Evolutionary conservation across 306 rosid species (phyloP).

Genomic region (Oemleria cerasiformis): DNA sequence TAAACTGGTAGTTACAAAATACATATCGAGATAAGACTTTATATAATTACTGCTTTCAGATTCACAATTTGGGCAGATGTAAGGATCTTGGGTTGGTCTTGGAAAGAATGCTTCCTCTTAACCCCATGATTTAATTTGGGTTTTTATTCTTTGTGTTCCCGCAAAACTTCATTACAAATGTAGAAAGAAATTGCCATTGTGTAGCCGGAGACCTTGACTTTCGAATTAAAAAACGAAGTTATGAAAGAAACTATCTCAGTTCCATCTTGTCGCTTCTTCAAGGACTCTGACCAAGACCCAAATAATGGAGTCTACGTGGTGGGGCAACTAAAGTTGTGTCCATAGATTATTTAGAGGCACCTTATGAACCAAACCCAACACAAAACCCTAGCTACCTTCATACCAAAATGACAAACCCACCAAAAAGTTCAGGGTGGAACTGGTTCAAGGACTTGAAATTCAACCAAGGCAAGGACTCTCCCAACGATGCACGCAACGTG

Average conservation of each 20-base stretch:
- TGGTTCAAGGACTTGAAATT: constrained; percentile 24
- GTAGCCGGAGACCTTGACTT: too few species aligned
- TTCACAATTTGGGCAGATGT: too few species aligned
- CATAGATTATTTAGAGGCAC: neutral
- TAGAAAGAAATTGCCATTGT: too few species aligned
- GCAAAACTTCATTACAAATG: too few species aligned
- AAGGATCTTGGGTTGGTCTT: too few species aligned
- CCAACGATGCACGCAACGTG: constrained; percentile 21
- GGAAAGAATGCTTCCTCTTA: too few species aligned
- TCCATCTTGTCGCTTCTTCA: neutral
- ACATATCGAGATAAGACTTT: too few species aligned
- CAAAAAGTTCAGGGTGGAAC: neutral
- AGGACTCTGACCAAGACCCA: neutral
- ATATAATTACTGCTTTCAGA: too few species aligned
- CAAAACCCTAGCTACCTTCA: neutral
- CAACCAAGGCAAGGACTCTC: constrained; percentile 2
- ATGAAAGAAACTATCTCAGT: neutral
- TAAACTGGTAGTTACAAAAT: too few species aligned
- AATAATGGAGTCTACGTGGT: neutral
- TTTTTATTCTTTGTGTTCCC: too few species aligned
- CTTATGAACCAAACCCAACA: neutral
- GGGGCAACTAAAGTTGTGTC: neutral
- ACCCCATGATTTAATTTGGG: too few species aligned
- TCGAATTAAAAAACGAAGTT: too few species aligned
- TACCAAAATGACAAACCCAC: neutral